Base-by-base conservation (phyloP, 78 protist species). In the Monosiga brevicollis region DNA sequence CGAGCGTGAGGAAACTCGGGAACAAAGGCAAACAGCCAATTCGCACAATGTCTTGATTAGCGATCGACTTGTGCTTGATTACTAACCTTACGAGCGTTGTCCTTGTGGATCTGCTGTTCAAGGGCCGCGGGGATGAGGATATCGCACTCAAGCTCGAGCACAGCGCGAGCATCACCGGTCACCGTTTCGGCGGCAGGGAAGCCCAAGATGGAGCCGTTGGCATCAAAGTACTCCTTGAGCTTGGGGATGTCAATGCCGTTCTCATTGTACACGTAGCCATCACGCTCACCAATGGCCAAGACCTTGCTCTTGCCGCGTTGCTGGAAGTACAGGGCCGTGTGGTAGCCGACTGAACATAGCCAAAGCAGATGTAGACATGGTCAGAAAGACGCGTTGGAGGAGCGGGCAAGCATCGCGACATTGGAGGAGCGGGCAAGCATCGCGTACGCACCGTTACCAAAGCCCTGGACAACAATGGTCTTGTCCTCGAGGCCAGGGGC, bases 361-460 rank as follows among this genome's bases (percentile, higher is more conserved):
- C n/a, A n/a, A n/a, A n/a, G n/a, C n/a, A n/a, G n/a, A n/a, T n/a
- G n/a, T n/a, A n/a, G n/a, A n/a, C n/a, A n/a, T n/a, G n/a, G n/a
- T n/a, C n/a, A n/a, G n/a, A n/a, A n/a, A n/a, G n/a, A n/a, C n/a
- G n/a, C 73, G 6, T 6, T 11, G 62, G 62, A 11, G 62, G 29
- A 11, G 29, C 29, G 62, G 62, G 11, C 11, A 11, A 49, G 62
- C 62, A 11, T 49, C 62, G 6, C 11, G 62, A 11, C 62, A 6
- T 11, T 49, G 62, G 29, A 49, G 62, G 29, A 6, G 62, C 62
- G n/a, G n/a, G n/a, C n/a, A n/a, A n/a, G n/a, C n/a, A n/a, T n/a
- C n/a, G n/a, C n/a, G n/a, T n/a, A n/a, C n/a, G 76, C 93, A 79
- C 89, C 97, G 79, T 92, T 93, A 72, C 97, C 97, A 34, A 95